Conservation (phyloP, 2,329 filamentous ascomycete species). For the Fusarium torulosum region DNA sequence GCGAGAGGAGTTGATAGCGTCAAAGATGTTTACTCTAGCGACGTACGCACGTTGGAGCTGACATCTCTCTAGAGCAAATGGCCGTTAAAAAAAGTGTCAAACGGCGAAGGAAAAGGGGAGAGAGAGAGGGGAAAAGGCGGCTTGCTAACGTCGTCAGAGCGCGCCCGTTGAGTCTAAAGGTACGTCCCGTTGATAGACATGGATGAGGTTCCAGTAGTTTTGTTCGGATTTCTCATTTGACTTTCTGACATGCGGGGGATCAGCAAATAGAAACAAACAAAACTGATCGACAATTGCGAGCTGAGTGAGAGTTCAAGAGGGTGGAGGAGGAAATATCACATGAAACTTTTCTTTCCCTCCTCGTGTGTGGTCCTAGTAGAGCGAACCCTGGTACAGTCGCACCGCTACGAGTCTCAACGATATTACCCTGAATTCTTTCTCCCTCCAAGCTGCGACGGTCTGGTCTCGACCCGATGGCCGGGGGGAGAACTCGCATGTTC, state of each 20-base stretch:
- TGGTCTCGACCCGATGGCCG: conserved; percentile 22
- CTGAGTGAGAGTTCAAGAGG: conserved; percentile 24
- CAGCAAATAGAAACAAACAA: neutral
- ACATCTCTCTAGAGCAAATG: neutral
- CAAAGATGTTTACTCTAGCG: conserved; percentile 9
- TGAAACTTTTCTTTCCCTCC: conserved; percentile 26
- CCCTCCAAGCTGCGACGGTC: conserved; percentile 12
- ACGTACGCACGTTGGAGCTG: conserved; percentile 1
- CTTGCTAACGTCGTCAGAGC: neutral
- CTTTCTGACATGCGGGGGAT: conserved; percentile 13
- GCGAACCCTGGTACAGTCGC: neutral
- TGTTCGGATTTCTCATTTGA: conserved; percentile 6
- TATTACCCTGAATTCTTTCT: conserved; percentile 38
- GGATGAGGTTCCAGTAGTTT: conserved; percentile 4
- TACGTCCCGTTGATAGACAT: conserved; percentile 9
- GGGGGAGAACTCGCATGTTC: neutral
- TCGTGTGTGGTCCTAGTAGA: conserved; percentile 3
- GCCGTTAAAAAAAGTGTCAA: conserved; percentile 6
- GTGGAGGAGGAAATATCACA: neutral
- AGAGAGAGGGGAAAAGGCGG: neutral
- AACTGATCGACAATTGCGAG: conserved; percentile 18
- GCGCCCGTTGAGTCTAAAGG: conserved; percentile 16
- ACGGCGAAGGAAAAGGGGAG: neutral
- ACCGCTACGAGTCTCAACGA: conserved; percentile 24
- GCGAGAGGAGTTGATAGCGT: conserved; percentile 3